These are phyloP conservation scores for Suillus fuscotomentosus DNA, from an alignment of 768 basidiomycete species.

Conservation along the genomic window DNA sequence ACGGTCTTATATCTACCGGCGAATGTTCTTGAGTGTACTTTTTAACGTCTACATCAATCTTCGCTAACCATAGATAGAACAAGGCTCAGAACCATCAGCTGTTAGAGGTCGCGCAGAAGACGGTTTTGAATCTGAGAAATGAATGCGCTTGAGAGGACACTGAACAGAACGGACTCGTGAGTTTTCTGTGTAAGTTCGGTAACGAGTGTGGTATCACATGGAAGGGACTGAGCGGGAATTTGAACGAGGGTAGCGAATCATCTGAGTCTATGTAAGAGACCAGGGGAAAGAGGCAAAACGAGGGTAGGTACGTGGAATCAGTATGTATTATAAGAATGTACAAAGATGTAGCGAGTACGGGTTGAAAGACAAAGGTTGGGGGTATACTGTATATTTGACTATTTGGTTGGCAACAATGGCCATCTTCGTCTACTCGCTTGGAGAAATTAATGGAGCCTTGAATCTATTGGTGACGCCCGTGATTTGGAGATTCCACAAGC, in stretches of 20 bases:
- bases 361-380: background rate
- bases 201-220: background rate
- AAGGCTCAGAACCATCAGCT: background rate
- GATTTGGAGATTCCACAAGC: background rate
- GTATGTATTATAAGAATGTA: background rate
- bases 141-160: background rate
- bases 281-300: background rate
- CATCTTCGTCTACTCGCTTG: background rate
- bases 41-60: too few species aligned
- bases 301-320: background rate
- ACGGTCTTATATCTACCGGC: background rate
- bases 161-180: background rate
- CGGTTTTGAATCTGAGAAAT: background rate
- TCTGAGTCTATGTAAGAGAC: background rate
- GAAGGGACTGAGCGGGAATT: background rate
- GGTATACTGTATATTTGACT: background rate
- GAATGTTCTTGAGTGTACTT: background rate
- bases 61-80: background rate
- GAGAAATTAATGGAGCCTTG: background rate
- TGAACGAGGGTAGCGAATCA: background rate
- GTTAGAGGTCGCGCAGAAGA: background rate
- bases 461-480: background rate
- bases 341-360: background rate
- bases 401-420: background rate
- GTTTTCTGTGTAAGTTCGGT: background rate